Evolutionary conservation across 768 basidiomycete species (phyloP).

Genomic region (Kwoniella newhampshirensis): DNA sequence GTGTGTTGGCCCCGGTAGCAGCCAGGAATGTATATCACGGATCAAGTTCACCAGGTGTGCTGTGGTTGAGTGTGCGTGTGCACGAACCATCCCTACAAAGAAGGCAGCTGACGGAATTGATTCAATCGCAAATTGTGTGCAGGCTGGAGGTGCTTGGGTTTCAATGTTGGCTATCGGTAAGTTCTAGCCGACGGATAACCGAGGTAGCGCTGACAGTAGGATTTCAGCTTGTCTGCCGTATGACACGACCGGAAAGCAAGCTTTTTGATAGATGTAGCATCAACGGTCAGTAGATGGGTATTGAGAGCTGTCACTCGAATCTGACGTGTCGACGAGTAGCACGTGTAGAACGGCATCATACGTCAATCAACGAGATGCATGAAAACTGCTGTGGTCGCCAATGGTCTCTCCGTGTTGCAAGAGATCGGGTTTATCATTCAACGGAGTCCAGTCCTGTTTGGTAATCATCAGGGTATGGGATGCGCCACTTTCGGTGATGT

Average conservation of each 20-base stretch:
- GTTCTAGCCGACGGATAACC: not conserved
- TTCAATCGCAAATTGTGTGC: not conserved
- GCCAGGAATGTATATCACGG: constrained; percentile 28
- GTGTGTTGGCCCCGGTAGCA: constrained; percentile 35
- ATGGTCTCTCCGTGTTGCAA: too few relatives aligned
- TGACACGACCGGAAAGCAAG: constrained; percentile 29
- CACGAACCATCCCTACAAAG: not conserved
- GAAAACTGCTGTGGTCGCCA: too few relatives aligned
- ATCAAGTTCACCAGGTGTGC: constrained; percentile 30
- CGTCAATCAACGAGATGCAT: too few relatives aligned
- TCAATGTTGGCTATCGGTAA: constrained; percentile 38
- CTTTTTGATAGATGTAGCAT: constrained; percentile 4
- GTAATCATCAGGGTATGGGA: too few relatives aligned
- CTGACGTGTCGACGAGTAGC: too few relatives aligned
- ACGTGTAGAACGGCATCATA: too few relatives aligned
- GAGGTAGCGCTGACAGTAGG: not conserved
- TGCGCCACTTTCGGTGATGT: too few relatives aligned
- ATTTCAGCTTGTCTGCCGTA: constrained; percentile 23
- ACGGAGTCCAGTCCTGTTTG: too few relatives aligned
- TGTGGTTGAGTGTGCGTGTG: constrained; percentile 30
- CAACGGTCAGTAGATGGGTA: constrained; percentile 1
- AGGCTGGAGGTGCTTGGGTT: constrained; percentile 42
- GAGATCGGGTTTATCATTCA: too few relatives aligned
- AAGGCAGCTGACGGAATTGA: not conserved
- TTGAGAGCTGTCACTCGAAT: not conserved